Percentiles rank a stretch among this genome's conserved stretches.
Evolutionary conservation across 495 filamentous ascomycete species (phyloP).

Genomic region (Chaetomium fimeti): DNA sequence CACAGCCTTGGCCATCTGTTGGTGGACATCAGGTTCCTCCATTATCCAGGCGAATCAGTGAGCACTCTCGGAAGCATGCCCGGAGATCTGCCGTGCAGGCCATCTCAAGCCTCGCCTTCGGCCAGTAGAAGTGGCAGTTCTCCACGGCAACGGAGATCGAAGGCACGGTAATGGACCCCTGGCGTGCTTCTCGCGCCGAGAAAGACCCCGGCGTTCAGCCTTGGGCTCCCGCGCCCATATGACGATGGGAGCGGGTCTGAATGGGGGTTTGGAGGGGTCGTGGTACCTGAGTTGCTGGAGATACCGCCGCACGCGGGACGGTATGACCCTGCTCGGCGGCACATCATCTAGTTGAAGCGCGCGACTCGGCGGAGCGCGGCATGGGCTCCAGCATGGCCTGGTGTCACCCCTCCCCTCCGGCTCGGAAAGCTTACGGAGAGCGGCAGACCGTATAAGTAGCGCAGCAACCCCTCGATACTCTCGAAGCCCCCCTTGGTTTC

Average conservation of each 20-base stretch:
- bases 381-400: constrained; percentile 16
- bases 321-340: constrained; percentile 32
- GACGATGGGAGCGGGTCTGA: constrained; percentile 33
- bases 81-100: constrained; percentile 24
- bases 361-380: constrained; percentile 25
- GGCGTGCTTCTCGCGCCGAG: constrained; percentile 19
- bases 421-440: constrained; percentile 19
- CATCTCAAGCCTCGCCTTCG: constrained; percentile 24
- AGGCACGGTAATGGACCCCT: constrained; percentile 23
- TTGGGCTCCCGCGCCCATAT: constrained; percentile 23
- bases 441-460: constrained; percentile 34
- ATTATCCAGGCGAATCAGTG: constrained; percentile 35
- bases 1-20: constrained; percentile 27
- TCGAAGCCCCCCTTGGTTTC: constrained; percentile 19
- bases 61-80: constrained; percentile 8
- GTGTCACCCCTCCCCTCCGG: constrained; percentile 24
- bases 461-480: constrained; percentile 18
- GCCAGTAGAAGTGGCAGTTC: constrained; percentile 19
- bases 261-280: constrained; percentile 13
- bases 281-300: constrained; percentile 21
- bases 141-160: constrained; percentile 23
- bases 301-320: constrained; percentile 28
- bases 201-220: constrained; percentile 16
- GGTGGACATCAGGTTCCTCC: not conserved
- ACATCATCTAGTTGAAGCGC: constrained; percentile 34